Base-by-base conservation (phyloP, 192 early-diverging fungal species). In the Jimgerdemannia flammicorona region DNA sequence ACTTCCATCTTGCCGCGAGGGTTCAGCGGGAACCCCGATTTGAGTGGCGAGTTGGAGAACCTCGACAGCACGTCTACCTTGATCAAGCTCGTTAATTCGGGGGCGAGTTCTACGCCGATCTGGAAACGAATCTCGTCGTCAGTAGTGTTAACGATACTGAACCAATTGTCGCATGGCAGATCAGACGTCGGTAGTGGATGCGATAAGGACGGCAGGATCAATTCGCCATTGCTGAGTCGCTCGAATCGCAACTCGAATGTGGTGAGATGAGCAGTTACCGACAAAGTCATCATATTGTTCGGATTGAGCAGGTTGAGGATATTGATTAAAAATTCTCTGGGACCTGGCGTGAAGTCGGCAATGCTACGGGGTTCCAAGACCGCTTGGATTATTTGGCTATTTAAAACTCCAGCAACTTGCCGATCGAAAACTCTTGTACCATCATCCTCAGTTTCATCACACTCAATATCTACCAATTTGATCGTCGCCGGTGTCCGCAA, bases 61-160 rank as follows among this genome's bases (percentile, higher is more conserved):
- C 95, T 82, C 4, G 93, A 95, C 0, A 96, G 73, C 4, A 95
- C 85, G 64, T 95, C 93, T 8, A 94, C 69, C 64, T 85, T 84
- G 11, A 95, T 80, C 70, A 87, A 90, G 19, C 85, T 82, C 8
- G 81, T 72, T 3, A 96, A 71, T 65, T 92, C 90, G 18, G 88
- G 87, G 0, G 86, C 77, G 0, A 93, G 78, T n/a, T 85, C 84
- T 10, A 84, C 87, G 4, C 87, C 93, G 71, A 94, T 87, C 76
- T 93, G 91, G 79, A 96, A 94, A 14, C 90, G 86, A 29, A 90
- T 85, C 68, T 96, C 95, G n/a, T 92, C 87, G 42, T 91, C 90
- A 7, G 90, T 85, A 42, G 86, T 87, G 78, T 95, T 96, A 18
- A 83, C 76, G 64, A 96, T 90, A 17, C 87, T 85, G 81, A 95